These are phyloP conservation scores for Teratosphaeria nubilosa DNA, from an alignment of 2,329 filamentous ascomycete genomes.

Conservation along the genomic window DNA sequence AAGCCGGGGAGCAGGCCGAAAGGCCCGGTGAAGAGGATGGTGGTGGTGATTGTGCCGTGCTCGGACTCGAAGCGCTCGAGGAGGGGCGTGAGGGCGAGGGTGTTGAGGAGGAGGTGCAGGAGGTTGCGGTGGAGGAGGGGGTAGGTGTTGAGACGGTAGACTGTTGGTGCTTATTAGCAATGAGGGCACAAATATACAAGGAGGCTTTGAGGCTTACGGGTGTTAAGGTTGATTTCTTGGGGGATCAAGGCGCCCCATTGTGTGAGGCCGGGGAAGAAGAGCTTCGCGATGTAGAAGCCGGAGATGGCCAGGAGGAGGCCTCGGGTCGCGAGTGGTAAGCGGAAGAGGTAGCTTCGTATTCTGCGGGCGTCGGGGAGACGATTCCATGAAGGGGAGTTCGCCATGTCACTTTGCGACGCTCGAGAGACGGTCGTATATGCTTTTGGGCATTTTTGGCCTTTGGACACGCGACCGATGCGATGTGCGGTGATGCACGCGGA, in stretches of 20 bases:
- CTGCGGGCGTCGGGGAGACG: slow-evolving; percentile 59
- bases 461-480: not conserved
- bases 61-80: slow-evolving; percentile 90
- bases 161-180: slow-evolving; percentile 36
- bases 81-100: slow-evolving; percentile 72
- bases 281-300: slow-evolving; percentile 56
- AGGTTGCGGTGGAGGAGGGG: slow-evolving; percentile 75
- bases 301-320: slow-evolving; percentile 56
- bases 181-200: not conserved
- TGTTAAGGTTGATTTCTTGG: slow-evolving; percentile 58
- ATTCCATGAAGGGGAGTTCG: slow-evolving; percentile 27
- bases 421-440: not conserved
- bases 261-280: slow-evolving; percentile 62
- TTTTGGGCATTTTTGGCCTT: not conserved
- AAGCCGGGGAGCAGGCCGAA: slow-evolving; percentile 58
- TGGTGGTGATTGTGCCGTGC: slow-evolving; percentile 78
- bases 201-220: slow-evolving; percentile 56
- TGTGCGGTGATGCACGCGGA: not conserved
- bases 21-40: slow-evolving; percentile 76
- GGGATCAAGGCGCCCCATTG: slow-evolving; percentile 75
- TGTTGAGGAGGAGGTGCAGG: slow-evolving; percentile 70
- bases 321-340: slow-evolving; percentile 82
- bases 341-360: slow-evolving; percentile 69
- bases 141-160: slow-evolving; percentile 88
- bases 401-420: slow-evolving; percentile 25